Evolutionary conservation across 129 eudicot genomes (phyloP).

Genomic region (Lactuca sativa): DNA sequence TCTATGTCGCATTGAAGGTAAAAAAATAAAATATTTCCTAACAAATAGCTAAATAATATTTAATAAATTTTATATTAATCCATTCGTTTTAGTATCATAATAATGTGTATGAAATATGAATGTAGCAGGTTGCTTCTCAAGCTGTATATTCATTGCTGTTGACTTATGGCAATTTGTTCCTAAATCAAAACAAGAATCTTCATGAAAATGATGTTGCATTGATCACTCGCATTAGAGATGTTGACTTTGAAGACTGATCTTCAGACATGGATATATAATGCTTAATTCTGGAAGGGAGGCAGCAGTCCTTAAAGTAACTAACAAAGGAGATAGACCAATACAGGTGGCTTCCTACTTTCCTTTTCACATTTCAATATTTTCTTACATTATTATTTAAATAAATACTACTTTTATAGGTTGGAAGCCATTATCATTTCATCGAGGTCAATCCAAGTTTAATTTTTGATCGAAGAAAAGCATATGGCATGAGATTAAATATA

Average conservation of each 20-base stretch:
- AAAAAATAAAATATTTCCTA: neutral
- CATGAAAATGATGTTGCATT: neutral
- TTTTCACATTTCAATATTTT: slow-evolving; percentile 1
- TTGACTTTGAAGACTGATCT: slow-evolving; percentile 10
- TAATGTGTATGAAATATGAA: neutral
- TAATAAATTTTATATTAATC: neutral
- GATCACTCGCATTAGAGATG: neutral
- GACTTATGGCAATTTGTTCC: slow-evolving; percentile 99
- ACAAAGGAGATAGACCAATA: slow-evolving; percentile 89
- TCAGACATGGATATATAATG: slow-evolving; percentile 45
- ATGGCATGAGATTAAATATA: slow-evolving; percentile 95
- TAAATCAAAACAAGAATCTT: slow-evolving; percentile 22
- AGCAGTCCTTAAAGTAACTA: slow-evolving; percentile 65
- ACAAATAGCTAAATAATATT: no score
- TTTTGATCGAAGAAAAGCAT: slow-evolving; percentile 79
- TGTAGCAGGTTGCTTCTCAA: slow-evolving; percentile 73
- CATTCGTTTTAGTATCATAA: neutral
- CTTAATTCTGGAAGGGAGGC: slow-evolving; percentile 80
- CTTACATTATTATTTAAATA: neutral
- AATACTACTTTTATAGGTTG: slow-evolving; percentile 54
- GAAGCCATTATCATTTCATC: slow-evolving; percentile 97
- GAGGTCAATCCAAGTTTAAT: slow-evolving; percentile 77
- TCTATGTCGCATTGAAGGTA: slow-evolving; percentile 81
- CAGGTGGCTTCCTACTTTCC: slow-evolving; percentile 58
- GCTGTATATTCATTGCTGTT: slow-evolving; percentile 91